phyloP scores from a whole-genome alignment of 768 basidiomycete species.

The Lanmaoa rubissima region DNA sequence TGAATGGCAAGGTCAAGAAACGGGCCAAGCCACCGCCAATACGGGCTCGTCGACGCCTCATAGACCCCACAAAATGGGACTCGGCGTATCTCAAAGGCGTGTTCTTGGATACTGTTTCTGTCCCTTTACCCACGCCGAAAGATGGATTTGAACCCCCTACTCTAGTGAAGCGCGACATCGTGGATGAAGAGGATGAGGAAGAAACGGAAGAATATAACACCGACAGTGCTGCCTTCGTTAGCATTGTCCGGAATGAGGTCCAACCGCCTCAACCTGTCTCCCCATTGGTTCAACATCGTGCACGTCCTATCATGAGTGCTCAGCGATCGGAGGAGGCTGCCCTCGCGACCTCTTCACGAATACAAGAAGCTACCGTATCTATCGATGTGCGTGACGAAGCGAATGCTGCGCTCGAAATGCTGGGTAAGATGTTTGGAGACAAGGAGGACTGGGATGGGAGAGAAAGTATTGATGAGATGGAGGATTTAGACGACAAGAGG shows the following conservation, averaged over 20 bases:
- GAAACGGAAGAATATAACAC: neutral
- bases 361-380: neutral
- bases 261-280: neutral
- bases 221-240: neutral
- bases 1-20: constrained; percentile 40
- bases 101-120: constrained; percentile 49
- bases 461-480: constrained; percentile 59
- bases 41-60: constrained; percentile 60
- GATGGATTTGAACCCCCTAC: neutral
- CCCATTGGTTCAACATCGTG: neutral
- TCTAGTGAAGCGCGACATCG: neutral
- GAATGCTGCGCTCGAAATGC: constrained; percentile 31
- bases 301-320: neutral
- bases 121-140: neutral
- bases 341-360: neutral
- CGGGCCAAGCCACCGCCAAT: constrained; percentile 48
- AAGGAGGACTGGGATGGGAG: constrained; percentile 57
- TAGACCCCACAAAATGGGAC: constrained; percentile 73
- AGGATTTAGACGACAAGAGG: constrained; percentile 30
- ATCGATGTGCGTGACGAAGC: constrained; percentile 15
- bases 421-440: constrained; percentile 53
- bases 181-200: neutral
- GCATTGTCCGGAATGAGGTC: neutral
- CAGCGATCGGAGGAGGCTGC: neutral
- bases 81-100: constrained; percentile 68